These are phyloP conservation scores for Epicoccum sorghinum DNA, from an alignment of 2,329 filamentous ascomycete genomes.

Conservation along the genomic window DNA sequence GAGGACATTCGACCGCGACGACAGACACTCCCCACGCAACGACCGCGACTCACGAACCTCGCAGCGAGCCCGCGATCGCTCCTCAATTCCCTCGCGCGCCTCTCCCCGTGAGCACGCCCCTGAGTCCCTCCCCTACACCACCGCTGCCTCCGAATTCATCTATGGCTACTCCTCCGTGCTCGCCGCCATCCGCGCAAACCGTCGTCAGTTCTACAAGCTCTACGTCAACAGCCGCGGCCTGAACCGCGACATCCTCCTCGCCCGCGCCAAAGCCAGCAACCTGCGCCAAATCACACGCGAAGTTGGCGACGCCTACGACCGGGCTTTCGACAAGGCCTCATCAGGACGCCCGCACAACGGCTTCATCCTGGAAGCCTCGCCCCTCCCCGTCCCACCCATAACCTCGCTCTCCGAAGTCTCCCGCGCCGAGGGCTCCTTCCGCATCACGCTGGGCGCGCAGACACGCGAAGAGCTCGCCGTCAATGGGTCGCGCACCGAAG, in stretches of 20 bases:
- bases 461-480: conserved; percentile 74
- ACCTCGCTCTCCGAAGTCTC: conserved; percentile 61
- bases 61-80: conserved; percentile 2
- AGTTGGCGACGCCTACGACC: conserved; percentile 67
- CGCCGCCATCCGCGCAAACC: conserved; percentile 72
- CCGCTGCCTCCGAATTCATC: conserved; percentile 87
- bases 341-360: conserved; percentile 87
- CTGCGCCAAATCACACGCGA: conserved; percentile 47
- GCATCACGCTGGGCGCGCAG: conserved; percentile 63
- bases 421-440: conserved; percentile 43
- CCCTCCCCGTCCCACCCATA: conserved; percentile 75
- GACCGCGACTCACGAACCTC: conserved; percentile 7
- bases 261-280: conserved; percentile 23
- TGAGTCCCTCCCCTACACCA: conserved; percentile 71
- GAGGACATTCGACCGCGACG: neutral
- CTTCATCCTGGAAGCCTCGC: conserved; percentile 83
- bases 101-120: conserved; percentile 7
- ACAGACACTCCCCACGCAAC: conserved; percentile 2
- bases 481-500: conserved; percentile 68
- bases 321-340: conserved; percentile 82
- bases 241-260: conserved; percentile 28
- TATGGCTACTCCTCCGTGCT: conserved; percentile 84
- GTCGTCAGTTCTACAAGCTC: conserved; percentile 80
- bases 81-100: conserved; percentile 7
- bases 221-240: conserved; percentile 63